phyloP scores from a whole-genome alignment of 176 grass and related monocot genomes.

The Alopecurus myosuroides region DNA sequence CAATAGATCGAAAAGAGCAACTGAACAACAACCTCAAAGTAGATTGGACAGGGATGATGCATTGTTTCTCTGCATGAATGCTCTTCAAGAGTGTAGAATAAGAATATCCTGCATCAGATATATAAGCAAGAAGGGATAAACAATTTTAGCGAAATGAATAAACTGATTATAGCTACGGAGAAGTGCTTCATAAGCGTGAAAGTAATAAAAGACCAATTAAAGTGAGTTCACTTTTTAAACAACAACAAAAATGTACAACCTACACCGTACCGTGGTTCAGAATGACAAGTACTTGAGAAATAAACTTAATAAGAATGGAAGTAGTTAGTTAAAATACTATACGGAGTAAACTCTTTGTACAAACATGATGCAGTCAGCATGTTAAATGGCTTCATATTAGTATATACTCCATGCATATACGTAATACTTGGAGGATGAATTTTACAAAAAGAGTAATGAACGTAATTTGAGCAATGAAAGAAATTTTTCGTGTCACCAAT shows the following conservation, averaged over 20 bases:
- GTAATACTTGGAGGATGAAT: not conserved
- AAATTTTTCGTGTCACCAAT: conserved; percentile 86
- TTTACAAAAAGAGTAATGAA: not conserved
- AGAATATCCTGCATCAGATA: conserved; percentile 59
- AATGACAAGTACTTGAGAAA: not conserved
- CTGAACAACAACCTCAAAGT: too few species aligned
- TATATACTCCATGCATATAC: too few species aligned
- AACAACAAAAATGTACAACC: not conserved
- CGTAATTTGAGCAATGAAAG: conserved; percentile 82
- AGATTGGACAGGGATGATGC: conserved; percentile 96
- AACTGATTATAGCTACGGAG: not conserved
- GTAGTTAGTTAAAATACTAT: not conserved
- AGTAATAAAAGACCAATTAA: not conserved
- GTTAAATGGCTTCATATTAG: too few species aligned
- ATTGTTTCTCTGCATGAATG: conserved; percentile 73
- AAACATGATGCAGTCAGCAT: too few species aligned
- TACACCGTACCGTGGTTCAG: not conserved
- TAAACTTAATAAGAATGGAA: not conserved
- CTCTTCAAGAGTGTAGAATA: conserved; percentile 73
- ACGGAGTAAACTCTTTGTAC: too few species aligned
- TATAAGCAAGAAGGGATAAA: conserved; percentile 6
- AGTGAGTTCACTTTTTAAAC: not conserved
- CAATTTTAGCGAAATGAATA: not conserved
- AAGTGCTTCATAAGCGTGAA: not conserved
- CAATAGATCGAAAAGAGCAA: too few species aligned